Conservation (phyloP, 2,329 filamentous ascomycete genomes). For the Sphaerulina musiva region DNA sequence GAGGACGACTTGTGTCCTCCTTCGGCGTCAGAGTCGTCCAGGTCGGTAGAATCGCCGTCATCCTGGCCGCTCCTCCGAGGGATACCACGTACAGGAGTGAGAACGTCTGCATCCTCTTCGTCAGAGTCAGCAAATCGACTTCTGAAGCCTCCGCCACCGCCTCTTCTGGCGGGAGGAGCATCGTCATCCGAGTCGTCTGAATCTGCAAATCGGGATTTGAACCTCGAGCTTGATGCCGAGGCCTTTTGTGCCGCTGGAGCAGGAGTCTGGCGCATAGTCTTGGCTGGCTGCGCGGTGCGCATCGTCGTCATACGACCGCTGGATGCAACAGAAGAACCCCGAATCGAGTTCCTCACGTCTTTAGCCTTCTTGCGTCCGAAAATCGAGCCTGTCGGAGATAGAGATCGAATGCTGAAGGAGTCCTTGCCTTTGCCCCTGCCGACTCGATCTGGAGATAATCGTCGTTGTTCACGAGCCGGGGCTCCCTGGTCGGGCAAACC, state of each 20-base stretch:
- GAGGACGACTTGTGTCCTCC: conserved; percentile 20
- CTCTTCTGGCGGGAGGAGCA: conserved; percentile 8
- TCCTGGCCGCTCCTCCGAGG: conserved; percentile 50
- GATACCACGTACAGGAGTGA: conserved; percentile 54
- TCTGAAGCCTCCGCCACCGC: conserved; percentile 31
- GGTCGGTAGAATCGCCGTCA: conserved; percentile 52
- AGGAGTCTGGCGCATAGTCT: conserved; percentile 6
- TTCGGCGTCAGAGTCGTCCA: conserved; percentile 42
- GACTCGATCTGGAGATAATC: conserved; percentile 36
- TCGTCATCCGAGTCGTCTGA: conserved; percentile 53
- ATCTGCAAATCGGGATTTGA: conserved; percentile 58
- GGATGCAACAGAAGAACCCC: conserved; percentile 24
- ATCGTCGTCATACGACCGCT: conserved; percentile 19
- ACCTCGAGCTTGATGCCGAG: conserved; percentile 16
- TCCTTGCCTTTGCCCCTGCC: conserved; percentile 21
- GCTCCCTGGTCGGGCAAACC: conserved; percentile 35
- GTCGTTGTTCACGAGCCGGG: conserved; percentile 32
- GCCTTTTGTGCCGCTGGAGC: conserved; percentile 4
- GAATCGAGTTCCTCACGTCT: conserved; percentile 24
- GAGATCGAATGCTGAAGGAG: conserved; percentile 57
- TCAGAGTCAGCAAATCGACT: conserved; percentile 47
- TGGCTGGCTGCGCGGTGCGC: conserved; percentile 15
- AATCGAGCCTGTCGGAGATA: conserved; percentile 59
- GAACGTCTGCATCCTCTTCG: conserved; percentile 46
- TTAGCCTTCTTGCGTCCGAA: conserved; percentile 35